These are phyloP conservation scores for Salvia hispanica DNA, from an alignment of 257 asterid genomes.

Conservation along the genomic window DNA sequence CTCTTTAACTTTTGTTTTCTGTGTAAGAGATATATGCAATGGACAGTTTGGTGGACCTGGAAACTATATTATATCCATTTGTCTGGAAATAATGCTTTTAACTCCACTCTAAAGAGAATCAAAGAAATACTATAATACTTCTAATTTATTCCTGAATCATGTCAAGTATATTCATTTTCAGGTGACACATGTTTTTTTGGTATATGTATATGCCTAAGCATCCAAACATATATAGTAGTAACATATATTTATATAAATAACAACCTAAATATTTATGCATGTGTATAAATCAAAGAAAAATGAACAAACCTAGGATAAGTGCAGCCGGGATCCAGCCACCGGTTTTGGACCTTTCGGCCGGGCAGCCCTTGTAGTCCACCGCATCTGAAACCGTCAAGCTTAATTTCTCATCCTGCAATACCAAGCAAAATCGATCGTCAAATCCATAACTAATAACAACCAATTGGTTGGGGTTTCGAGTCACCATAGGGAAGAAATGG, in stretches of 20 bases:
- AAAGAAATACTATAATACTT: neutral
- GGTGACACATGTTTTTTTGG: conserved; percentile 4
- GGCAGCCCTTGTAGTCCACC: conserved; percentile 73
- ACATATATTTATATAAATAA: neutral
- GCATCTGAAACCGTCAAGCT: conserved; percentile 65
- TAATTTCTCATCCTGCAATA: conserved; percentile 51
- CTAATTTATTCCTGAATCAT: neutral
- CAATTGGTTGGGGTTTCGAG: too few species aligned
- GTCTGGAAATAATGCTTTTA: conserved; percentile 1
- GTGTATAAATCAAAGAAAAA: neutral
- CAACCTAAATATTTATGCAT: neutral
- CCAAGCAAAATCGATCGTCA: neutral
- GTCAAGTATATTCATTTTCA: conserved; percentile 1
- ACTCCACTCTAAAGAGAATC: conserved; percentile 1
- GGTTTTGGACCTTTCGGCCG: conserved; percentile 74
- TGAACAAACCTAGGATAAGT: conserved; percentile 70
- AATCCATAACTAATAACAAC: neutral
- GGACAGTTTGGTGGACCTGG: too few species aligned
- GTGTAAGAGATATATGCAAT: neutral
- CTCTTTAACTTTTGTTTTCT: conserved; percentile 11
- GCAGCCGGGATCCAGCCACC: conserved; percentile 97
- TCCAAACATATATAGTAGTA: too few species aligned
- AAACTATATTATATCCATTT: too few species aligned
- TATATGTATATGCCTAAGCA: neutral
- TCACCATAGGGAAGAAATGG: too few species aligned